Conservation (phyloP, 2,329 filamentous ascomycete species). For the Zalaria sp. region DNA sequence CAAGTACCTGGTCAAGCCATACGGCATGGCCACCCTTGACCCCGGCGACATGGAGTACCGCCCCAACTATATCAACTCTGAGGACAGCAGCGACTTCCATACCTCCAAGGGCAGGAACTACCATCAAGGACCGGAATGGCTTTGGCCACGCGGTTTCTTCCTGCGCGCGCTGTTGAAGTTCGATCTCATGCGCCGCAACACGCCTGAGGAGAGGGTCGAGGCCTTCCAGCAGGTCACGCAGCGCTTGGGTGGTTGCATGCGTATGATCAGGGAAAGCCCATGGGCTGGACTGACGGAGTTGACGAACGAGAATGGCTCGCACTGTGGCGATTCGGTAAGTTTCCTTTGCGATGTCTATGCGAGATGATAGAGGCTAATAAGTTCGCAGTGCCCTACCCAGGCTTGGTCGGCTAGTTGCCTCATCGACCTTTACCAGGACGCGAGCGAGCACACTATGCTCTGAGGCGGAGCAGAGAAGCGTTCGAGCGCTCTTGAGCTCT, state of each 20-base stretch:
- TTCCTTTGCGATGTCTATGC: conserved; percentile 5
- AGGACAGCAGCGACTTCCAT: conserved; percentile 81
- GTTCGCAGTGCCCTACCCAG: conserved; percentile 68
- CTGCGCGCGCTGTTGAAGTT: conserved; percentile 83
- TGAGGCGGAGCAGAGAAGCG: background rate
- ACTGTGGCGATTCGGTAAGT: conserved; percentile 77
- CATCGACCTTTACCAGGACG: conserved; percentile 93
- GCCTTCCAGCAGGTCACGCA: conserved; percentile 90
- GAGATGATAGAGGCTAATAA: conserved; percentile 16
- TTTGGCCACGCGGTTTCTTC: conserved; percentile 96
- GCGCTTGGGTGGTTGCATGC: conserved; percentile 69
- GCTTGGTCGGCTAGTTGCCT: conserved; percentile 92
- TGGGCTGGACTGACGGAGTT: conserved; percentile 91
- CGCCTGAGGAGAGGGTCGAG: conserved; percentile 59
- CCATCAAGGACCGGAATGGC: conserved; percentile 95
- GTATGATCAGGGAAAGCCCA: conserved; percentile 61
- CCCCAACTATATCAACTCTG: conserved; percentile 87
- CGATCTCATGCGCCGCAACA: conserved; percentile 59
- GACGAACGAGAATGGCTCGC: conserved; percentile 76
- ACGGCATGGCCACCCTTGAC: conserved; percentile 91
- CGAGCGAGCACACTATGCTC: conserved; percentile 31
- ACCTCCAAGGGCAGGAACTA: conserved; percentile 94
- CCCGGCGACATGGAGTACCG: conserved; percentile 86
- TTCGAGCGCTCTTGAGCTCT: too few species aligned
- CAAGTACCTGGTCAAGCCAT: conserved; percentile 64